Evolutionary conservation across 176 grass and related monocot species (phyloP).

Genomic region (Elymus sibiricus): DNA sequence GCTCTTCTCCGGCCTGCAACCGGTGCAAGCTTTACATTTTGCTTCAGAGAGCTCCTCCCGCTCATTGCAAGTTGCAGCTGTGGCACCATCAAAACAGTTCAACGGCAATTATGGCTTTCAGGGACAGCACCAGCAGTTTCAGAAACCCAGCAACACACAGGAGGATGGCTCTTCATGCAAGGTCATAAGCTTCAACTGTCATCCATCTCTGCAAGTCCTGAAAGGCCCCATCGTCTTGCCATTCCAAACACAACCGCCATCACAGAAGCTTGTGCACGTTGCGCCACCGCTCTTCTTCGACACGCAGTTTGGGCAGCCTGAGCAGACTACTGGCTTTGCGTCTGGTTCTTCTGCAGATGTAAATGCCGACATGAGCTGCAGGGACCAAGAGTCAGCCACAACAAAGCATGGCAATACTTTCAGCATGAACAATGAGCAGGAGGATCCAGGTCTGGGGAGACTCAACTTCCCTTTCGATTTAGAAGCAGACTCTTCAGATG

Average conservation of each 20-base stretch:
- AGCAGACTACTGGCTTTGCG: constrained; percentile 40
- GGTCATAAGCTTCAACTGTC: constrained; percentile 44
- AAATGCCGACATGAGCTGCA: constrained; percentile 17
- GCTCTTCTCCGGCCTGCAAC: constrained; percentile 24
- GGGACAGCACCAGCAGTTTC: constrained; percentile 26
- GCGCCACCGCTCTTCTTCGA: constrained; percentile 48
- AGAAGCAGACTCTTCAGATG: constrained; percentile 54
- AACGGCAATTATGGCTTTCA: constrained; percentile 33
- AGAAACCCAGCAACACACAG: constrained; percentile 16
- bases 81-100: constrained; percentile 14
- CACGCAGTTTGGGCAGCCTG: constrained; percentile 38
- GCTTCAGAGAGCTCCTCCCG: constrained; percentile 51
- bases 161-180: constrained; percentile 45
- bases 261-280: constrained; percentile 23
- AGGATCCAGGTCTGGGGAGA: neutral
- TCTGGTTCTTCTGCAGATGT: constrained; percentile 33
- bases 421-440: constrained; percentile 34
- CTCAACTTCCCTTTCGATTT: constrained; percentile 58
- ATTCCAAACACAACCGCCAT: constrained; percentile 30
- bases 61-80: constrained; percentile 41
- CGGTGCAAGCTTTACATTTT: constrained; percentile 42
- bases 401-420: constrained; percentile 19
- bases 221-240: constrained; percentile 32
- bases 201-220: constrained; percentile 23
- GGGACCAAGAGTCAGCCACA: constrained; percentile 12